phyloP scores from a whole-genome alignment of 495 filamentous ascomycete genomes.

The Cercophora sp. region DNA sequence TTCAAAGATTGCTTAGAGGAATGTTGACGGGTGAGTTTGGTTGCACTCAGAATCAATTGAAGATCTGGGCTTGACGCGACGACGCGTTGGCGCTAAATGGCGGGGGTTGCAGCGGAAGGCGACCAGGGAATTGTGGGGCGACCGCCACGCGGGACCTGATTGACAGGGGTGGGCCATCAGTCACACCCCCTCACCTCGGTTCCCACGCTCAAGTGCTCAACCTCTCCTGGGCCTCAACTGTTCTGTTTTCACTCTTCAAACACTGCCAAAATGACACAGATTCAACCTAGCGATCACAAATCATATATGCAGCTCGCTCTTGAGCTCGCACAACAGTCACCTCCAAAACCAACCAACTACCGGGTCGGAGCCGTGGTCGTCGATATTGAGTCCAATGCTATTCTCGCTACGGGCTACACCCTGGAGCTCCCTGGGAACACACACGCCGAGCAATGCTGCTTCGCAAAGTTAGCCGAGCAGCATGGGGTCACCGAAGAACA shows the following conservation, averaged over 20 bases:
- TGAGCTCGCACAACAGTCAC: conserved; percentile 67
- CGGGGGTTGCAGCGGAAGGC: too few species aligned
- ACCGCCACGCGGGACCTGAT: too few species aligned
- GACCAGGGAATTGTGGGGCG: background rate
- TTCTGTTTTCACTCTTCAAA: background rate
- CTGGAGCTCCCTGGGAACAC: conserved; percentile 90
- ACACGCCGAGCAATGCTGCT: conserved; percentile 89
- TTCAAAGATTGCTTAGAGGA: background rate
- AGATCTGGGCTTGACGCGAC: conserved; percentile 1
- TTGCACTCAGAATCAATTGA: background rate
- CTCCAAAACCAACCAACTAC: conserved; percentile 85
- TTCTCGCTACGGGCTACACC: conserved; percentile 85
- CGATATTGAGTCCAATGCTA: conserved; percentile 49
- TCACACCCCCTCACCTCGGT: too few species aligned
- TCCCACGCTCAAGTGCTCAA: too few species aligned
- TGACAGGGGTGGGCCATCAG: too few species aligned
- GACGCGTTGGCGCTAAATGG: too few species aligned
- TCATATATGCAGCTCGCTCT: conserved; percentile 71
- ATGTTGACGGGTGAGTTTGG: background rate
- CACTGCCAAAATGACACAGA: conserved; percentile 14
- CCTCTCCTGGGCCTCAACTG: too few species aligned
- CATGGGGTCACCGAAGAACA: conserved; percentile 50
- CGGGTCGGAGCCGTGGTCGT: conserved; percentile 85
- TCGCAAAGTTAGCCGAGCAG: conserved; percentile 65
- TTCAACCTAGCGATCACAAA: conserved; percentile 49